Evolutionary conservation across 805 yeast genomes (phyloP).

Genomic region (Vanderwaltozyma yarrowii): DNA sequence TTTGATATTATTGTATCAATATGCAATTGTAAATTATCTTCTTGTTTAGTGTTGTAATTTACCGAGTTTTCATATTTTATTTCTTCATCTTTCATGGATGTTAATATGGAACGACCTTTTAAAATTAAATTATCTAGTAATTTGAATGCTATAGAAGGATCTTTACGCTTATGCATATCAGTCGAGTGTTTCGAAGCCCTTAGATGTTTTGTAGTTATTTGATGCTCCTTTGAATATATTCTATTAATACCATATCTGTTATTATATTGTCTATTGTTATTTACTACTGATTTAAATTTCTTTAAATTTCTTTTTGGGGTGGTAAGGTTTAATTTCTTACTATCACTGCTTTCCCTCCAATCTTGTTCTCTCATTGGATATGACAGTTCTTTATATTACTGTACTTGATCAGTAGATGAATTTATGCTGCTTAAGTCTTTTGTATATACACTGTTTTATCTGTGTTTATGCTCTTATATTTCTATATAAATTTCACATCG

Average conservation of each 20-base stretch:
- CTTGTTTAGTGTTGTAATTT: no score
- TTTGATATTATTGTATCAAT: background rate
- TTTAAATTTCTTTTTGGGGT: conserved; percentile 17
- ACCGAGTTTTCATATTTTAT: background rate
- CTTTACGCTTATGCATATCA: background rate
- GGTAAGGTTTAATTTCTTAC: conserved; percentile 4
- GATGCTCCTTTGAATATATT: background rate
- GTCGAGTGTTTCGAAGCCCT: background rate
- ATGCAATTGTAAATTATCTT: background rate
- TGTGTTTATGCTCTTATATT: no score
- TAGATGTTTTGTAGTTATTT: background rate
- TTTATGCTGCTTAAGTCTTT: no score
- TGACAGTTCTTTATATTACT: no score
- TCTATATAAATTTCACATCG: no score
- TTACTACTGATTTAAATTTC: conserved; percentile 6
- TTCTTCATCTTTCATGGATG: conserved; percentile 9
- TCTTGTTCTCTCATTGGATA: no score
- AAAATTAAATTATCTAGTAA: conserved; percentile 5
- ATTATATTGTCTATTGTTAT: background rate
- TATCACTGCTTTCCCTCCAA: background rate
- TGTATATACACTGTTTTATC: no score
- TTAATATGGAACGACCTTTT: conserved; percentile 17
- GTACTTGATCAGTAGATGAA: no score
- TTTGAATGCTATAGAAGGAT: background rate
- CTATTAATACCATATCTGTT: background rate